Evolutionary conservation across 2,329 filamentous ascomycete species (phyloP), one percentile per base, ranked within the genome.

Genomic region (Rosellinia necatrix): DNA sequence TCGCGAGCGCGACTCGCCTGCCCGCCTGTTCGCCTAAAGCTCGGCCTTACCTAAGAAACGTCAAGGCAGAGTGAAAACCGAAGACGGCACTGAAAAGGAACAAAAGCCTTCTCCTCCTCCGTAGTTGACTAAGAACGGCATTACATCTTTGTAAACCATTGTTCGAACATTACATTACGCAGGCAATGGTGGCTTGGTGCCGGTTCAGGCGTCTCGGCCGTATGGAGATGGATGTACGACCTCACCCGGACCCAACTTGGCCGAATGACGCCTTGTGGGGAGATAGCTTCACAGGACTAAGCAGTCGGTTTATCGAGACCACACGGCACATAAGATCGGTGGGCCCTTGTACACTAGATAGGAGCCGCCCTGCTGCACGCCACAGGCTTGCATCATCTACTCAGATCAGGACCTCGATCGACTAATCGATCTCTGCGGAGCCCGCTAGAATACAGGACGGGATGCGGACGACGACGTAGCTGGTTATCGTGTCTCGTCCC

Each of bases 401-500:
- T 25, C 15, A 54, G 59, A 58, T 50, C 60, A 24, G 24, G 34
- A 25, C 22, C 19, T 22, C 53, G 35, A 38, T 53, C 17, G 49
- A 44, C 41, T 30, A 61, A 64, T 56, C 59, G 64, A 62, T 59
- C 61, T 50, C 29, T 55, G 49, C 56, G 46, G 57, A 62, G 53
- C 58, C 50, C 64, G 65, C 64, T 66, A 68, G 64, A 66, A 63
- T 60, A 66, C 51, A 30, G 24, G 41, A 59, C 61, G 56, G 62
- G 63, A 62, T 60, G 58, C 56, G 61, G 35, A 37, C 37, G 51
- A 53, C 44, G 34, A 42, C 32, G 59, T 57, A 58, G 42, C 34
- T 38, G 19, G 54, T 53, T 44, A 46, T 44, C 38, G 17, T 29
- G 7, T 27, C 35, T 34, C 40, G 49, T 41, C 51, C 42, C 43